phyloP scores from a whole-genome alignment of 192 early-diverging fungal species.

The Coemansia sp. region DNA sequence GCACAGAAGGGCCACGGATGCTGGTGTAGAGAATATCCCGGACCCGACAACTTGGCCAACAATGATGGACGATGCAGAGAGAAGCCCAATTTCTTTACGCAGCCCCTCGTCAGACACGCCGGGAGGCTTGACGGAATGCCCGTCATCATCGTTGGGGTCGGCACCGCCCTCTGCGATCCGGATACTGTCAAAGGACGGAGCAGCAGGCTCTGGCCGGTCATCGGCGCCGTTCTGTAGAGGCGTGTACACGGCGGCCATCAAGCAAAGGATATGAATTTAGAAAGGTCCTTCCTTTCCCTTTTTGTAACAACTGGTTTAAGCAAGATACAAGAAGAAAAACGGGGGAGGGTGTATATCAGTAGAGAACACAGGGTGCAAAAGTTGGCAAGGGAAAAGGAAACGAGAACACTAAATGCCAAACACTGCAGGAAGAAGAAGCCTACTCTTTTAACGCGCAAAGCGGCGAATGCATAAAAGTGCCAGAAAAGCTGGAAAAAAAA shows the following conservation, averaged over 20 bases:
- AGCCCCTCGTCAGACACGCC: constrained; percentile 30
- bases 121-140: constrained; percentile 11
- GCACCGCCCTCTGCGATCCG: not conserved
- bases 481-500: too few relatives aligned
- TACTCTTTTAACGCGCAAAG: too few relatives aligned
- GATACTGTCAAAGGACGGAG: constrained; percentile 15
- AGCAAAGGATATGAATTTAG: not conserved
- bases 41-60: constrained; percentile 76
- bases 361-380: too few relatives aligned
- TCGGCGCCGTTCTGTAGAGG: constrained; percentile 16
- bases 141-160: not conserved
- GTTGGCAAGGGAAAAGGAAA: too few relatives aligned
- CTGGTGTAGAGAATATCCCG: constrained; percentile 79
- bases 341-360: too few relatives aligned
- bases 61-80: constrained; percentile 68
- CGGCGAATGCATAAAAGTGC: too few relatives aligned
- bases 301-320: not conserved
- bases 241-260: constrained; percentile 34
- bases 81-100: constrained; percentile 46
- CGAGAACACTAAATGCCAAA: too few relatives aligned
- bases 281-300: not conserved
- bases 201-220: not conserved
- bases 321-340: not conserved
- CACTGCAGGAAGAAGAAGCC: too few relatives aligned
- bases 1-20: constrained; percentile 64